Percentiles rank a stretch among this genome's conserved stretches.
These are phyloP conservation scores for Pseudonitzschia multiseries DNA, from an alignment of 108 stramenopile genomes.

Conservation along the genomic window DNA sequence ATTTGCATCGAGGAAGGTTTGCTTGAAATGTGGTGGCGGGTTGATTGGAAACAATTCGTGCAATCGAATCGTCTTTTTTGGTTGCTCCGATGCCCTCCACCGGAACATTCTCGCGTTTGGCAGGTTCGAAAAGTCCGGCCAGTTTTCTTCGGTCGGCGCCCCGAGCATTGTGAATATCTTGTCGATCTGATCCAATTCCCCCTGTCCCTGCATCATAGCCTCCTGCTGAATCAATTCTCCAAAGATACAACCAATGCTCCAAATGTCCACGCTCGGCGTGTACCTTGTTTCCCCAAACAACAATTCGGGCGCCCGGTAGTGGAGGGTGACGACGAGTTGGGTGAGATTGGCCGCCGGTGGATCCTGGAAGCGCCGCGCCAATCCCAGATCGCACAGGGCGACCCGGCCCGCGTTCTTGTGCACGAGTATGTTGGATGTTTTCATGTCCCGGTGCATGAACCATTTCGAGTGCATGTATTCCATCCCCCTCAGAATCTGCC, in stretches of 20 bases:
- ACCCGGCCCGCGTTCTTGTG: conserved; percentile 62
- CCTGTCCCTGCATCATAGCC: conserved; percentile 92
- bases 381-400: conserved; percentile 90
- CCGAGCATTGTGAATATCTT: conserved; percentile 92
- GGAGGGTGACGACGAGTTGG: conserved; percentile 87
- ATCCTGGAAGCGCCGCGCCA: conserved; percentile 80
- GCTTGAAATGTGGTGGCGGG: conserved; percentile 60
- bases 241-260: conserved; percentile 97
- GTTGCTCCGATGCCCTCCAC: conserved; percentile 50
- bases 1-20: conserved; percentile 73
- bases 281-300: conserved; percentile 84
- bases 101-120: conserved; percentile 75
- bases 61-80: conserved; percentile 40
- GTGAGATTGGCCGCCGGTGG: conserved; percentile 69
- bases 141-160: conserved; percentile 73
- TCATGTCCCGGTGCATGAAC: conserved; percentile 92
- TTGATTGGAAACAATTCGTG: conserved; percentile 64
- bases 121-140: conserved; percentile 74
- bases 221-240: conserved; percentile 91
- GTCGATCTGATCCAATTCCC: conserved; percentile 95
- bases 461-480: conserved; percentile 79
- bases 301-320: conserved; percentile 91
- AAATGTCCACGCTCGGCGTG: conserved; percentile 89
- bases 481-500: conserved; percentile 76
- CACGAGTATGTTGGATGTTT: conserved; percentile 90